Evolutionary conservation across 2,329 filamentous ascomycete genomes (phyloP).

Genomic region (Aspergillus ibericus): DNA sequence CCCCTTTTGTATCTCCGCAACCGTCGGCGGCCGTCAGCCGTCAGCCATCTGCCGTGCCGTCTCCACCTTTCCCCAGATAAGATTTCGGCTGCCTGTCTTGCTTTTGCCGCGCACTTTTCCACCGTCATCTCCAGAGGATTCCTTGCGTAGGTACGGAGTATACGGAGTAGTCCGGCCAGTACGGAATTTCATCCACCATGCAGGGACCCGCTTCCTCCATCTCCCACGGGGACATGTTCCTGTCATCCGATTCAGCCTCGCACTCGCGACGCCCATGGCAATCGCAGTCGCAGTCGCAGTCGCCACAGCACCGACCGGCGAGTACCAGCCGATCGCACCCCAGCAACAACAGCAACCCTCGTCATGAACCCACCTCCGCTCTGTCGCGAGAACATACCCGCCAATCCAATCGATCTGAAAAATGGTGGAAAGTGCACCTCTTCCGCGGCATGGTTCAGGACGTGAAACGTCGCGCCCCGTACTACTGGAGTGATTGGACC

Average conservation of each 20-base stretch:
- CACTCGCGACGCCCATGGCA: conserved; percentile 6
- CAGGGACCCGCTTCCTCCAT: background rate
- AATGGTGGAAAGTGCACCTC: conserved; percentile 73
- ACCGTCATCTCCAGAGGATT: too few relatives aligned
- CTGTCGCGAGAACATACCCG: too few relatives aligned
- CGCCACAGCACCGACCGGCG: background rate
- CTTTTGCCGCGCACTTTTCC: too few relatives aligned
- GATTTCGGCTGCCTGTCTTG: too few relatives aligned
- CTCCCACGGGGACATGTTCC: background rate
- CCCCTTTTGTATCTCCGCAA: too few relatives aligned
- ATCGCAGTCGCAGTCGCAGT: conserved; percentile 2
- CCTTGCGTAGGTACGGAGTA: too few relatives aligned
- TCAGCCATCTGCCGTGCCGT: too few relatives aligned
- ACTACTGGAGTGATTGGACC: conserved; percentile 76
- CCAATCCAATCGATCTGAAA: conserved; percentile 10
- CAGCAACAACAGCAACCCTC: background rate
- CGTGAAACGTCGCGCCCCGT: conserved; percentile 70
- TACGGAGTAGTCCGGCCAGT: too few relatives aligned
- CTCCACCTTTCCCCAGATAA: too few relatives aligned
- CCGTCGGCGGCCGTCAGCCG: too few relatives aligned
- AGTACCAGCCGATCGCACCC: background rate
- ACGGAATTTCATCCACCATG: background rate
- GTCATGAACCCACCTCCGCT: background rate
- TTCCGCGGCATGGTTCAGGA: conserved; percentile 82
- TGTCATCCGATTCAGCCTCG: conserved; percentile 14